Conservation (phyloP, 2,329 filamentous ascomycete species). For the Xylaria sp. region DNA sequence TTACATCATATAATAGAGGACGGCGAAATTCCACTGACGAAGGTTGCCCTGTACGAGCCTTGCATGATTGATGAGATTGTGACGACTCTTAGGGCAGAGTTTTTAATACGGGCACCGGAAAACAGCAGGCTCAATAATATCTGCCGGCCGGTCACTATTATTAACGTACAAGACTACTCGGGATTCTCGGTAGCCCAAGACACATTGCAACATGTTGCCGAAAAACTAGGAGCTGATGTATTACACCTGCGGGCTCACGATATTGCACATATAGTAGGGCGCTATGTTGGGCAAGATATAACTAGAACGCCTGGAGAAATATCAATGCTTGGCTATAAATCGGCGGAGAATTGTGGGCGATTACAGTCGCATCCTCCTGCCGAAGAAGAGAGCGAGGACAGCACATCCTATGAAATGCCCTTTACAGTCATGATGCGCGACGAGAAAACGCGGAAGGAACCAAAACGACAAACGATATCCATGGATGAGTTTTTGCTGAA, state of each 20-base stretch:
- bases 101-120: conserved; percentile 35
- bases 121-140: conserved; percentile 33
- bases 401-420: conserved; percentile 11
- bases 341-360: conserved; percentile 60
- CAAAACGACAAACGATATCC: conserved; percentile 39
- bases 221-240: conserved; percentile 67
- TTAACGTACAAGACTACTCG: conserved; percentile 36
- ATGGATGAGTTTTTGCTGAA: conserved; percentile 52
- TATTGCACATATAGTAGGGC: conserved; percentile 70
- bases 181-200: conserved; percentile 33
- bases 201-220: conserved; percentile 63
- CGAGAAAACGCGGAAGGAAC: conserved; percentile 32
- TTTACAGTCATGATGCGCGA: conserved; percentile 26
- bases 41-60: conserved; percentile 28
- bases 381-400: conserved; percentile 27
- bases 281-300: conserved; percentile 70
- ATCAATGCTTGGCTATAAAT: conserved; percentile 61
- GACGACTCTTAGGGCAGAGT: conserved; percentile 34
- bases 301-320: conserved; percentile 52
- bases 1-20: conserved; percentile 10
- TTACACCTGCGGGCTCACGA: conserved; percentile 72
- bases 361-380: conserved; percentile 9
- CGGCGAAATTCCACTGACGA: conserved; percentile 15
- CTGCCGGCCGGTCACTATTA: conserved; percentile 38
- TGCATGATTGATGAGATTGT: conserved; percentile 34